phyloP scores from a whole-genome alignment of 2,329 filamentous ascomycete genomes.

The Trichoderma pleuroti region DNA sequence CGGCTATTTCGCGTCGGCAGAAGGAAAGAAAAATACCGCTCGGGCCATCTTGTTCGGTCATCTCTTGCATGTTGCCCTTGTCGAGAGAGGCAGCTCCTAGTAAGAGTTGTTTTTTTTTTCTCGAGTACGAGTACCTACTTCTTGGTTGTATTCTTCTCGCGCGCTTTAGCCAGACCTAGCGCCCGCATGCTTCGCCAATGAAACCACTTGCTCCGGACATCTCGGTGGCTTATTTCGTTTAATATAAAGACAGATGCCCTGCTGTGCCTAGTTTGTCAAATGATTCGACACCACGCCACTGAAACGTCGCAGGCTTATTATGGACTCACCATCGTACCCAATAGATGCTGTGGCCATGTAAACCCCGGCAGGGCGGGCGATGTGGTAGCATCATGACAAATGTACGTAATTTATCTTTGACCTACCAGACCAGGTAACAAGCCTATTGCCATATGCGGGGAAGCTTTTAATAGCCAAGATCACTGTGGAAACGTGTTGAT shows the following conservation, averaged over 20 bases:
- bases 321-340: not conserved
- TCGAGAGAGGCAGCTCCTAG: conserved; percentile 7
- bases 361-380: not conserved
- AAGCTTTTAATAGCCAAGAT: not conserved
- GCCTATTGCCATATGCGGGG: not conserved
- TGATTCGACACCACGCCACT: not conserved
- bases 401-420: not conserved
- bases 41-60: not conserved
- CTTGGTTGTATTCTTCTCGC: not conserved
- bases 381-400: not conserved
- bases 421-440: not conserved
- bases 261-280: not conserved
- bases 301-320: conserved; percentile 1
- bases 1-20: conserved; percentile 3
- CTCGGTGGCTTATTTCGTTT: not conserved
- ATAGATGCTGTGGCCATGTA: not conserved
- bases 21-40: not conserved
- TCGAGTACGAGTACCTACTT: too few relatives aligned
- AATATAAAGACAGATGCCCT: not conserved
- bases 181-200: conserved; percentile 1
- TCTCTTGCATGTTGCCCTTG: conserved; percentile 1
- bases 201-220: not conserved
- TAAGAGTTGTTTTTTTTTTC: not conserved
- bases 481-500: not conserved
- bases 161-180: not conserved